Base-by-base conservation (phyloP, 2,329 filamentous ascomycete genomes). In the Sclerotinia trifoliorum region DNA sequence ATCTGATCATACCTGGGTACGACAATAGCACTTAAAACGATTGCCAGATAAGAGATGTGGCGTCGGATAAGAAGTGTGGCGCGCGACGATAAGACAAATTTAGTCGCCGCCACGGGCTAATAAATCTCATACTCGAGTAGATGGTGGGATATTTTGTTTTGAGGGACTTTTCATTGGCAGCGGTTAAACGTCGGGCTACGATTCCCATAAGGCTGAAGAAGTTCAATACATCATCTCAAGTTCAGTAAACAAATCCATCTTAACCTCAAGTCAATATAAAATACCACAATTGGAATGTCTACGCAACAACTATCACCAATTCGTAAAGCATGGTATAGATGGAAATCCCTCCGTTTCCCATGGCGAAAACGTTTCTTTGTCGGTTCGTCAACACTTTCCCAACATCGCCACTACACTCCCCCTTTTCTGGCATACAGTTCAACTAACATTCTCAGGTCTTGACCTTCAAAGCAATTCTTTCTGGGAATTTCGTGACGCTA, bases 391-490 rank as follows among this genome's bases (percentile, higher is more conserved):
- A 57, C 29, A 24, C 58, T n/a, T 56, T 52, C 49, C 29, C 51
- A 51, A 46, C 7, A 39, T 54, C n/a, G 54, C 64, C 64, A 57
- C 64, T 52, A 19, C 32, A 19, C 21, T 35, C 49, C 63, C 24
- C 35, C 29, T 42, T 11, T n/a, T 5, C 44, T 0, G 13, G 1
- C 26, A n/a, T n/a, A n/a, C 39, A 57, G 54, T 32, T 57, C 62
- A 54, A 46, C 10, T 57, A 26, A 26, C 24, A 11, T 29, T 32
- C 52, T 29, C 71, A 90, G 88, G 88, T 72, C 81, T 84, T 74
- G 88, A 90, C 75, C 85, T 90, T 68, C 75, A 85, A 32, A 87
- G 87, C 67, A 90, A 90, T 79, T 89, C 88, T 5, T 90, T 85
- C 80, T 90, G 88, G 87, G 86, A 89, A 74, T 89, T 90, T 79